Conservation (phyloP, 1,139 yeast species). For the Schwanniomyces etchellsii region DNA sequence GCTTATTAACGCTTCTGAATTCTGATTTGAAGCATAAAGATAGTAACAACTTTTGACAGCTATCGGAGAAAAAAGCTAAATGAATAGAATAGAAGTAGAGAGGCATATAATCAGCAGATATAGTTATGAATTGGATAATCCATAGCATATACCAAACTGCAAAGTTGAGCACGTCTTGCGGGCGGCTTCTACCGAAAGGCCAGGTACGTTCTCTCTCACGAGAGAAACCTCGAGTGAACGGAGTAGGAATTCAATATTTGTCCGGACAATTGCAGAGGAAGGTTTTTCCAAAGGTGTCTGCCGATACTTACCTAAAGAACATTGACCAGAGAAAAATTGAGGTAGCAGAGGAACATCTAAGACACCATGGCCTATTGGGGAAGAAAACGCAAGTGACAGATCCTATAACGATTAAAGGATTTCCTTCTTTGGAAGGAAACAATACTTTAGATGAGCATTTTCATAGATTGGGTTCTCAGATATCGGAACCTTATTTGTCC, state of each 20-base stretch:
- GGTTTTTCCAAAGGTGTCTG: conserved; percentile 45
- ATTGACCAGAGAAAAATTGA: conserved; percentile 39
- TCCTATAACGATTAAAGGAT: conserved; percentile 52
- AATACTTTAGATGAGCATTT: conserved; percentile 78
- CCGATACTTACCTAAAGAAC: conserved; percentile 18
- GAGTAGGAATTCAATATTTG: conserved; percentile 61
- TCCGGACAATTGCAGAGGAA: conserved; percentile 53
- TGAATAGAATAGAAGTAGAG: too few relatives aligned
- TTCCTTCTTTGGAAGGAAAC: conserved; percentile 68
- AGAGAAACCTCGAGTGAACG: conserved; percentile 54
- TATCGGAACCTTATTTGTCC: conserved; percentile 56
- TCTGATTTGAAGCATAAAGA: too few relatives aligned
- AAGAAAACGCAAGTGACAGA: conserved; percentile 63
- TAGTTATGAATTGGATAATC: too few relatives aligned
- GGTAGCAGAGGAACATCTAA: conserved; percentile 58
- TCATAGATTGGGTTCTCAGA: conserved; percentile 56
- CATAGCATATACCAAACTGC: too few relatives aligned
- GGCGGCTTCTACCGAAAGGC: too few relatives aligned
- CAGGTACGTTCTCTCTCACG: too few relatives aligned
- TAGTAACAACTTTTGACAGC: too few relatives aligned
- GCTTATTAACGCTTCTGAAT: too few relatives aligned
- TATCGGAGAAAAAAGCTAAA: too few relatives aligned
- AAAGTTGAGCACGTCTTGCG: too few relatives aligned
- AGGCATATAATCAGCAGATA: too few relatives aligned
- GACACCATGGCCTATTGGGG: conserved; percentile 64